These are phyloP conservation scores for Curvularia sp. DNA, from an alignment of 2,329 filamentous ascomycete species.

Conservation along the genomic window DNA sequence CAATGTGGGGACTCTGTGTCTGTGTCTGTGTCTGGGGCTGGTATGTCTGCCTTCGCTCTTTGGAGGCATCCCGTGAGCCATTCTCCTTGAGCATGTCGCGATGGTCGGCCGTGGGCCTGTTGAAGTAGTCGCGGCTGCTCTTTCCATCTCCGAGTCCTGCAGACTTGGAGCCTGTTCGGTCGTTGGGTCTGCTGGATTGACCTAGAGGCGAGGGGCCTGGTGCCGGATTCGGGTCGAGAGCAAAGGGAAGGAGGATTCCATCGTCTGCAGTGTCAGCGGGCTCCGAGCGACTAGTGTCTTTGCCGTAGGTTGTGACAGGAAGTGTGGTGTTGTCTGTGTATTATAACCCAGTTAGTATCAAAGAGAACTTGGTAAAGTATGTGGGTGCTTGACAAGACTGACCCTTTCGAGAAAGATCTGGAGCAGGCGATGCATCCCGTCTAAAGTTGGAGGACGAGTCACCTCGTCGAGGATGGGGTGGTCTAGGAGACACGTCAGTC, in stretches of 20 bases:
- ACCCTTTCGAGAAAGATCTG: conserved; percentile 48
- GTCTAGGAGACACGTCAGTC: conserved; percentile 69
- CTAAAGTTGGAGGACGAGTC: conserved; percentile 49
- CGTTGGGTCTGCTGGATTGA: conserved; percentile 41
- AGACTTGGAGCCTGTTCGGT: conserved; percentile 31
- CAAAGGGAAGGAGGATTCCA: conserved; percentile 58
- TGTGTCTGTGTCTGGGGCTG: conserved; percentile 40
- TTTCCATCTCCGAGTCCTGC: conserved; percentile 35
- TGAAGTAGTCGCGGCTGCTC: conserved; percentile 55
- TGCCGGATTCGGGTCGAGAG: conserved; percentile 58
- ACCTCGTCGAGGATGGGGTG: conserved; percentile 44
- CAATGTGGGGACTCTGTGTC: conserved; percentile 77
- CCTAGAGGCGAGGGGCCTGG: conserved; percentile 50
- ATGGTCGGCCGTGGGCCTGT: conserved; percentile 44
- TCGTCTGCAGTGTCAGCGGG: conserved; percentile 67
- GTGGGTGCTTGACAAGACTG: conserved; percentile 10
- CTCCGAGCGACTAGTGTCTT: conserved; percentile 76
- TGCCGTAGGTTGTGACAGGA: conserved; percentile 74
- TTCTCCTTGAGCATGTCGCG: conserved; percentile 53
- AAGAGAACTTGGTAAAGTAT: neutral
- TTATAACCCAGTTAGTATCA: conserved; percentile 15
- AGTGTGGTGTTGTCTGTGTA: conserved; percentile 68
- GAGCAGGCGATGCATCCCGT: conserved; percentile 48
- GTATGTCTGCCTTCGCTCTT: conserved; percentile 45
- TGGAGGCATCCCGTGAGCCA: conserved; percentile 55